Conservation (phyloP, 805 yeast species). For the Saccharomycopsis javanensis region DNA sequence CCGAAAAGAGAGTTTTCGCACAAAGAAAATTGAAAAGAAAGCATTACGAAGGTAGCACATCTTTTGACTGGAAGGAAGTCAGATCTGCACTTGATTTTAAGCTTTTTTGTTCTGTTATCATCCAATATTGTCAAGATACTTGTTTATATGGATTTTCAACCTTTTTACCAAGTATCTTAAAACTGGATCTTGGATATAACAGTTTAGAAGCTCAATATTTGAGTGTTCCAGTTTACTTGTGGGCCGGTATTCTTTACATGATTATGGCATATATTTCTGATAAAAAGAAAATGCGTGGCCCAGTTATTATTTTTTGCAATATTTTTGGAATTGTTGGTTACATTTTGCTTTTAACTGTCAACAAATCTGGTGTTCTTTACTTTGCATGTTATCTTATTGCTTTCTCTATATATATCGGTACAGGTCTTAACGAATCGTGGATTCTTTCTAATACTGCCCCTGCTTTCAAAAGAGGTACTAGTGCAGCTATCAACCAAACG, state of each 20-base stretch:
- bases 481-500: constrained; percentile 34
- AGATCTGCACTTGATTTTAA: constrained; percentile 31
- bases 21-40: constrained; percentile 30
- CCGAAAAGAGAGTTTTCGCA: constrained; percentile 30
- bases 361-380: constrained; percentile 27
- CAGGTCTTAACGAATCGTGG: constrained; percentile 36
- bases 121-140: constrained; percentile 37
- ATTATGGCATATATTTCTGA: constrained; percentile 26
- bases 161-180: constrained; percentile 33
- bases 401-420: constrained; percentile 29
- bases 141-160: constrained; percentile 35
- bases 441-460: constrained; percentile 34
- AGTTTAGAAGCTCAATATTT: constrained; percentile 30
- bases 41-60: constrained; percentile 28
- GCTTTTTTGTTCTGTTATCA: constrained; percentile 28
- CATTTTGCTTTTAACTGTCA: constrained; percentile 25
- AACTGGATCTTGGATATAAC: constrained; percentile 23
- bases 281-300: constrained; percentile 28
- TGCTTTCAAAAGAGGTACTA: constrained; percentile 33
- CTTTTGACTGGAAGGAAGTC: constrained; percentile 27
- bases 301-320: constrained; percentile 25
- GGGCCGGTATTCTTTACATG: constrained; percentile 26
- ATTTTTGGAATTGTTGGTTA: constrained; percentile 28
- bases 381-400: constrained; percentile 32
- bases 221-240: constrained; percentile 32